Percentiles rank a stretch among this genome's conserved stretches.
phyloP scores from a whole-genome alignment of 139 green algal genomes.

The Coccomyxa sp. region DNA sequence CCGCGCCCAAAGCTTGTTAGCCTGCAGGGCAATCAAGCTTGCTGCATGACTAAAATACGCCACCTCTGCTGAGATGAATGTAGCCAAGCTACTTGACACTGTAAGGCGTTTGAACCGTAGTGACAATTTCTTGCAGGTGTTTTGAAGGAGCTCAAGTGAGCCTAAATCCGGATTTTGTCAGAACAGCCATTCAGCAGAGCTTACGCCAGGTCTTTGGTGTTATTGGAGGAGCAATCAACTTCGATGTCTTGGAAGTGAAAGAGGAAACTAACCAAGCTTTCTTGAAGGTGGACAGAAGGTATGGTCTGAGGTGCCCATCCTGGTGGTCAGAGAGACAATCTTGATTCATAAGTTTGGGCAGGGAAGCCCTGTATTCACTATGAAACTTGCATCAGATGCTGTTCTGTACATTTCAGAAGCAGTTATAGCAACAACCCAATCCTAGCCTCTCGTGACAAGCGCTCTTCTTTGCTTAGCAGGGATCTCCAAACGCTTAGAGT shows the following conservation, averaged over 20 bases:
- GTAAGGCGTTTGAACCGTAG: too few species aligned
- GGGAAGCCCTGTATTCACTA: too few species aligned
- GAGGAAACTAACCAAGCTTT: background rate
- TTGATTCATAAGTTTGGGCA: too few species aligned
- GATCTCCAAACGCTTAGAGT: conserved; percentile 9
- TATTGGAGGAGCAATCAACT: conserved; percentile 13
- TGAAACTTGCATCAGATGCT: too few species aligned
- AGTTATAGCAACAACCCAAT: too few species aligned
- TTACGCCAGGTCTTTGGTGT: conserved; percentile 31
- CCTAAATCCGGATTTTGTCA: background rate
- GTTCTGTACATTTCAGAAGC: too few species aligned
- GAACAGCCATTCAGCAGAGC: background rate
- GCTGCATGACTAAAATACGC: too few species aligned
- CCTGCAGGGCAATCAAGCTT: too few species aligned
- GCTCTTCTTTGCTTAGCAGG: background rate
- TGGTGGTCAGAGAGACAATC: too few species aligned
- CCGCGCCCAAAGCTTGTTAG: too few species aligned
- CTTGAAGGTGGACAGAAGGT: conserved; percentile 15
- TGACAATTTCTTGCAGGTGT: background rate
- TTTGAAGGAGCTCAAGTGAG: background rate
- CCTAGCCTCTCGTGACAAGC: background rate
- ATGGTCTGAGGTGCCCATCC: background rate
- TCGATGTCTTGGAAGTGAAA: background rate
- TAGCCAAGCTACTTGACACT: too few species aligned
- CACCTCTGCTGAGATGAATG: too few species aligned